phyloP scores from a whole-genome alignment of 2,329 filamentous ascomycete genomes.

The Lecanicillium sp. region DNA sequence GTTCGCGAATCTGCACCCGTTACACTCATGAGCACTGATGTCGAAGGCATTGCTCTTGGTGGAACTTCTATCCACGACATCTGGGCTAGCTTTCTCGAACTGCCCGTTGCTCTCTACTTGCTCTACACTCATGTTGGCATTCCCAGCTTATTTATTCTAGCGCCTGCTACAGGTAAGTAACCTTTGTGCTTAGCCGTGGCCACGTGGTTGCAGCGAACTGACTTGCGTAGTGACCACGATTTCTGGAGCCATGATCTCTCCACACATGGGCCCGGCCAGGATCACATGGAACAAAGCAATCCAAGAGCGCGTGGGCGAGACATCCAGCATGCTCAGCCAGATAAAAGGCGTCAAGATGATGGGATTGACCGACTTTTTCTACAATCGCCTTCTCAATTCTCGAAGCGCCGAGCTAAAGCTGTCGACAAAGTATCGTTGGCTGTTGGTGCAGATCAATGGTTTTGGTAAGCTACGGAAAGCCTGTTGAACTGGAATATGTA shows the following conservation, averaged over 20 bases:
- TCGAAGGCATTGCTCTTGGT: conserved; percentile 25
- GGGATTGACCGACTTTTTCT: conserved; percentile 27
- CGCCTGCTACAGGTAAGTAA: conserved; percentile 14
- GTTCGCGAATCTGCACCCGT: conserved; percentile 27
- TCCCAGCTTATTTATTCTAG: conserved; percentile 19
- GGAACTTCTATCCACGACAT: conserved; percentile 23
- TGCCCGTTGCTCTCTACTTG: conserved; percentile 28
- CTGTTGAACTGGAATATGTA: too few relatives aligned
- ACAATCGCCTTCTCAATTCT: conserved; percentile 23
- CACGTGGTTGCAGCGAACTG: accelerated
- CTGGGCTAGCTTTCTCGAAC: conserved; percentile 30
- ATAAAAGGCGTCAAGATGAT: conserved; percentile 39
- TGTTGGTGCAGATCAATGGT: conserved; percentile 23
- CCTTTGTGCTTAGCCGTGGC: not conserved
- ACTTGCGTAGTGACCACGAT: conserved; percentile 14
- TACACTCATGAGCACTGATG: conserved; percentile 39
- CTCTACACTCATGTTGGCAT: conserved; percentile 25
- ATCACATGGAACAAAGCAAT: conserved; percentile 30
- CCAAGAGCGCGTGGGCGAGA: conserved; percentile 31
- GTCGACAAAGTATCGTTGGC: conserved; percentile 26
- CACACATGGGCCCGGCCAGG: conserved; percentile 23
- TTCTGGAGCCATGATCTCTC: conserved; percentile 13
- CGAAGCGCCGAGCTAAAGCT: conserved; percentile 29
- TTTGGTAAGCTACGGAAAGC: conserved; percentile 18
- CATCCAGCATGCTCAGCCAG: conserved; percentile 28